These are phyloP conservation scores for maize (Zea mays) DNA, from an alignment of 176 grass and related monocot genomes.

Conservation along the genomic window Zm-B73-REFERENCE-NAM-5.0 NC_050102.1:36554001-36554500, in stretches of 20 bases:
- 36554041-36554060: too few relatives aligned
- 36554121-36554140: too few relatives aligned
- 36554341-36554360: constrained; percentile 41
- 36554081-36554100: too few relatives aligned
- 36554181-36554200: too few relatives aligned
- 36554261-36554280: background rate
- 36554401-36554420: constrained; percentile 61
- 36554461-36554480: constrained; percentile 37
- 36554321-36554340: background rate
- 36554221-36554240: background rate
- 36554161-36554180: too few relatives aligned
- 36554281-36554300: background rate
- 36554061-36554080: too few relatives aligned
- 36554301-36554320: background rate
- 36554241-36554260: background rate
- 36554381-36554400: constrained; percentile 84
- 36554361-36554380: constrained; percentile 70
- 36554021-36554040: too few relatives aligned
- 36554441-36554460: constrained; percentile 51
- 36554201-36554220: too few relatives aligned
- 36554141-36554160: too few relatives aligned
- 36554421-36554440: constrained; percentile 55
- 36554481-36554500: constrained; percentile 73
- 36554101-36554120: too few relatives aligned
- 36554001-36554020: too few relatives aligned